Evolutionary conservation across 1,139 yeast genomes (phyloP).

Genomic region (Trichomonascaceae sp.): DNA sequence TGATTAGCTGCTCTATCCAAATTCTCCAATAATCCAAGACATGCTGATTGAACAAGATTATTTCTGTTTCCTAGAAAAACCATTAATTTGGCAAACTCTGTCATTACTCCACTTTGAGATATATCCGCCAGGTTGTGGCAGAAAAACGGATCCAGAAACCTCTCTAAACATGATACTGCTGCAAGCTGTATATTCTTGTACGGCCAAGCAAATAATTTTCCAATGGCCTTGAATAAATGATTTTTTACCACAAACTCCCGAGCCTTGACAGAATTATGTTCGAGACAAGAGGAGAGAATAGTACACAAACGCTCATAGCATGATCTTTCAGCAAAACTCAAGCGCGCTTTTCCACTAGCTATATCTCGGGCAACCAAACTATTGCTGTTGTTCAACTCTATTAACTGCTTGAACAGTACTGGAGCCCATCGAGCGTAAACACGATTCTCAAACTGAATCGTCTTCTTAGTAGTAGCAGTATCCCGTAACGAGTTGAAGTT

Average conservation of each 20-base stretch:
- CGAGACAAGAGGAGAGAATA: conserved; percentile 56
- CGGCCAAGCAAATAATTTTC: conserved; percentile 37
- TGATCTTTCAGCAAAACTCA: conserved; percentile 7
- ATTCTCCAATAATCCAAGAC: conserved; percentile 62
- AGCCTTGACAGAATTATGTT: conserved; percentile 52
- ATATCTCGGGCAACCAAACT: background rate
- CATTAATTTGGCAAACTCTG: conserved; percentile 45
- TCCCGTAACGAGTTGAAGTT: background rate
- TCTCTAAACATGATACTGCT: conserved; percentile 35
- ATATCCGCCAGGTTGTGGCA: conserved; percentile 28
- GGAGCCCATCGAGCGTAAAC: conserved; percentile 23
- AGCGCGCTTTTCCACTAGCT: background rate
- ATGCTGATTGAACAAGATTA: conserved; percentile 68
- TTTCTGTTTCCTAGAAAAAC: conserved; percentile 41
- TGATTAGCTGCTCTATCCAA: conserved; percentile 32
- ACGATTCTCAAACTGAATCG: conserved; percentile 20
- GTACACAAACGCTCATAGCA: conserved; percentile 64
- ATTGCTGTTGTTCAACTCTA: conserved; percentile 4
- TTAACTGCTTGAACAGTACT: conserved; percentile 18
- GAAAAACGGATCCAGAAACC: conserved; percentile 40
- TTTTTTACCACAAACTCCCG: conserved; percentile 57
- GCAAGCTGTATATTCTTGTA: conserved; percentile 53
- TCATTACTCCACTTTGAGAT: conserved; percentile 4
- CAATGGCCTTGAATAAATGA: conserved; percentile 49
- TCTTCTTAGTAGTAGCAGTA: conserved; percentile 28